These are phyloP conservation scores for Poa annua DNA, from an alignment of 176 grass and related monocot species.

Conservation along the genomic window DNA sequence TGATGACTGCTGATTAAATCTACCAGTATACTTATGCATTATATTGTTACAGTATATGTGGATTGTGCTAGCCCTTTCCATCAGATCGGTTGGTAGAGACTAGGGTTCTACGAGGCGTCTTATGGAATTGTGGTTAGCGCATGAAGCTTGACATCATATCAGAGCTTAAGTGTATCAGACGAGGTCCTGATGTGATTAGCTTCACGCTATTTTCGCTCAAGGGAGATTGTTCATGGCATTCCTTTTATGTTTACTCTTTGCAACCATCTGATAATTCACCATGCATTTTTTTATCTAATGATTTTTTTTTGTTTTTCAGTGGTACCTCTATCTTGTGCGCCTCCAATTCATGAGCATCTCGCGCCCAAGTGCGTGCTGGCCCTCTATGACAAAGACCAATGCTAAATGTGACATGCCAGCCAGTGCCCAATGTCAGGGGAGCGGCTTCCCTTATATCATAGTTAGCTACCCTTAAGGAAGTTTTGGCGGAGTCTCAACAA, in stretches of 20 bases:
- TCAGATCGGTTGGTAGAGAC: too few species aligned
- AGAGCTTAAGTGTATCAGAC: too few species aligned
- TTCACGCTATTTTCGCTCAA: not conserved
- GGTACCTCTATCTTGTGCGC: slow-evolving; percentile 18
- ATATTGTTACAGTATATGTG: too few species aligned
- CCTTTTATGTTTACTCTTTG: slow-evolving; percentile 1
- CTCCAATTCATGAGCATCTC: not conserved
- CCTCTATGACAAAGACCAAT: not conserved
- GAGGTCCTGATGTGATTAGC: slow-evolving; percentile 15
- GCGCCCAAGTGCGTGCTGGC: not conserved
- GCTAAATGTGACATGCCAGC: not conserved
- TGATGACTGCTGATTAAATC: slow-evolving; percentile 3
- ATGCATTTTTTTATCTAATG: slow-evolving; percentile 30
- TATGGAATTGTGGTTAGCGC: too few species aligned
- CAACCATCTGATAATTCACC: not conserved
- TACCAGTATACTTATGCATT: not conserved
- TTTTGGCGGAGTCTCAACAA: not conserved
- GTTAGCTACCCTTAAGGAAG: not conserved
- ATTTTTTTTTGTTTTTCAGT: slow-evolving; percentile 15
- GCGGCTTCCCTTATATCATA: not conserved
- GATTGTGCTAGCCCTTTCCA: too few species aligned
- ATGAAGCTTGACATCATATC: too few species aligned
- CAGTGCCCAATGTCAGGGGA: slow-evolving; percentile 3
- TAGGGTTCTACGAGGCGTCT: too few species aligned
- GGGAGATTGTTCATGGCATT: not conserved